Conservation (phyloP, 129 eudicot genomes). For the Cynara cardunculus region DNA sequence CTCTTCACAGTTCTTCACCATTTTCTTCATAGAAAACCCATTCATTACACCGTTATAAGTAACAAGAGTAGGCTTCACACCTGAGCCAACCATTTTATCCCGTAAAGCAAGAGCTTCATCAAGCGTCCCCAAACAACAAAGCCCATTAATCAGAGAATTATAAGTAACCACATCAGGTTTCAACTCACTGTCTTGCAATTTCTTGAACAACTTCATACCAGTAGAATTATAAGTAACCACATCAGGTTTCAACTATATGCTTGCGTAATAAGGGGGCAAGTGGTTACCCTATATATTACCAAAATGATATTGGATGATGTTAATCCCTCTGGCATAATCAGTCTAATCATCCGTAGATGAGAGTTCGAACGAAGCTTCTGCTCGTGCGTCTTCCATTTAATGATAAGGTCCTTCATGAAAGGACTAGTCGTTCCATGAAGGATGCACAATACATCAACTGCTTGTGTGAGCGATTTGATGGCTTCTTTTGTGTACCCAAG, state of each 20-base stretch:
- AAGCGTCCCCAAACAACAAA: conserved; percentile 51
- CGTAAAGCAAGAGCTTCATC: conserved; percentile 55
- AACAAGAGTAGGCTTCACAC: conserved; percentile 64
- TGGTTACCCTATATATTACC: background rate
- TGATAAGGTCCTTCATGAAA: conserved; percentile 62
- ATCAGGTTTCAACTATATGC: too few relatives aligned
- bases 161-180: conserved; percentile 50
- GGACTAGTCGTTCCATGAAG: conserved; percentile 74
- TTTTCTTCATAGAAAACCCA: conserved; percentile 49
- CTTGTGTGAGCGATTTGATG: conserved; percentile 61
- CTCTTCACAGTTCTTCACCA: background rate
- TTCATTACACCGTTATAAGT: conserved; percentile 61
- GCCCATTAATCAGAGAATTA: conserved; percentile 66
- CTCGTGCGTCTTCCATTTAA: conserved; percentile 87
- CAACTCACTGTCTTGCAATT: conserved; percentile 60
- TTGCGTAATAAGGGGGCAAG: background rate
- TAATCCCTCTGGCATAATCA: background rate
- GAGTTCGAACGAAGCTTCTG: conserved; percentile 77
- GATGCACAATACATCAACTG: conserved; percentile 57
- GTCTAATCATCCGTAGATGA: conserved; percentile 23
- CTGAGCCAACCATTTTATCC: conserved; percentile 48
- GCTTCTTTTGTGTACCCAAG: conserved; percentile 70
- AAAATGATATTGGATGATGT: background rate
- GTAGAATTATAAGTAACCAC: too few relatives aligned
- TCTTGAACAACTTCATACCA: conserved; percentile 52